A percentile compares a stretch with the other conserved stretches of the same genome.
These are phyloP conservation scores for Pachysandra terminalis DNA, from an alignment of 164 flowering plant genomes.

Conservation along the genomic window DNA sequence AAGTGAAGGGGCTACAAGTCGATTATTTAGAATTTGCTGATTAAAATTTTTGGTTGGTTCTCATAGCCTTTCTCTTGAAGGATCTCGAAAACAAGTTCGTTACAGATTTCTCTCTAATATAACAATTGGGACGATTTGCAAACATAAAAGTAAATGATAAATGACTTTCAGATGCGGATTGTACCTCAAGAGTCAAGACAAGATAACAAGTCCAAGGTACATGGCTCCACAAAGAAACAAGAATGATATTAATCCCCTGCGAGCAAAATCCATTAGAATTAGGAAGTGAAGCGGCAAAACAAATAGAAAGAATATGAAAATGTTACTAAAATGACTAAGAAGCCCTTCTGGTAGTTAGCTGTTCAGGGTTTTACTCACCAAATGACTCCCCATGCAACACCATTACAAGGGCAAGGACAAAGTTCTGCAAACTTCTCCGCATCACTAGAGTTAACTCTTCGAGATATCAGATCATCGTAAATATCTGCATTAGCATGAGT, in stretches of 20 bases:
- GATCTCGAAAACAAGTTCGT: background rate
- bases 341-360: background rate
- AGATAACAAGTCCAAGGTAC: constrained; percentile 85
- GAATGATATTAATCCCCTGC: constrained; percentile 84
- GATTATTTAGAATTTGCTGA: no score
- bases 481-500: constrained; percentile 55
- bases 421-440: constrained; percentile 93
- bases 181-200: constrained; percentile 89
- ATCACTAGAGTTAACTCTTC: constrained; percentile 84
- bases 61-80: no score
- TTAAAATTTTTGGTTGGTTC: no score
- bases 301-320: background rate
- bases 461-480: constrained; percentile 84
- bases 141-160: background rate
- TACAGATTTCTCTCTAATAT: background rate
- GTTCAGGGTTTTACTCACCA: constrained; percentile 44
- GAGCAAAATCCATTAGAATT: constrained; percentile 4
- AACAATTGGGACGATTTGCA: background rate
- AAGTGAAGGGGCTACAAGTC: background rate
- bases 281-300: background rate
- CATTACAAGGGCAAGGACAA: constrained; percentile 87
- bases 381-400: constrained; percentile 81
- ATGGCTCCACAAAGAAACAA: constrained; percentile 68
- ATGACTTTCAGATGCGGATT: background rate
- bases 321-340: background rate